Conservation (phyloP, 495 filamentous ascomycete genomes). For the Neurospora sp. region DNA sequence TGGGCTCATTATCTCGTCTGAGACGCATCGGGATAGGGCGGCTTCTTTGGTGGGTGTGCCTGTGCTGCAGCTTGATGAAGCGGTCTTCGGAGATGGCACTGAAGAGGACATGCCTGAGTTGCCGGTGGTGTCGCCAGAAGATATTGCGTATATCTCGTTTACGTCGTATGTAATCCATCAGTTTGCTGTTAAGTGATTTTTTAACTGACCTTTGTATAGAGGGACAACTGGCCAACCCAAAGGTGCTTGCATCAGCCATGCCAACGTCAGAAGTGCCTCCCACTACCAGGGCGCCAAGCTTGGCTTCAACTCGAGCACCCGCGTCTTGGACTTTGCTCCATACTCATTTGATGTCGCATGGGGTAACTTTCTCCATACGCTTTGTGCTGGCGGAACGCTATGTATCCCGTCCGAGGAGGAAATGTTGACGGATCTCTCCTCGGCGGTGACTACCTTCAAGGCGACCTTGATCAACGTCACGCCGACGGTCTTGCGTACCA, state of each 20-base stretch:
- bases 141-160: neutral
- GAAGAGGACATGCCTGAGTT: neutral
- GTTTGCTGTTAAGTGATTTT: neutral
- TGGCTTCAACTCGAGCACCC: conserved; percentile 8
- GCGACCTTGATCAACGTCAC: conserved; percentile 27
- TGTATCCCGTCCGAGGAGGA: conserved; percentile 25
- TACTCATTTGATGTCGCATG: conserved; percentile 51
- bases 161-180: neutral
- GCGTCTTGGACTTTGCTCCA: conserved; percentile 48
- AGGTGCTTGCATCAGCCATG: neutral
- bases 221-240: neutral
- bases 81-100: neutral
- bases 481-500: conserved; percentile 38
- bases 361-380: conserved; percentile 43
- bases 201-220: neutral
- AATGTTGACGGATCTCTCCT: conserved; percentile 14
- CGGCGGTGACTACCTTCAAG: neutral
- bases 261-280: neutral
- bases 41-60: neutral
- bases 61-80: neutral
- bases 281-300: neutral
- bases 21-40: neutral
- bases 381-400: conserved; percentile 32
- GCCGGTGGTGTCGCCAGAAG: neutral
- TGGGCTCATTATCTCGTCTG: neutral